Base-by-base conservation (phyloP, 192 early-diverging fungal genomes). In the Coemansia guatemalensis region DNA sequence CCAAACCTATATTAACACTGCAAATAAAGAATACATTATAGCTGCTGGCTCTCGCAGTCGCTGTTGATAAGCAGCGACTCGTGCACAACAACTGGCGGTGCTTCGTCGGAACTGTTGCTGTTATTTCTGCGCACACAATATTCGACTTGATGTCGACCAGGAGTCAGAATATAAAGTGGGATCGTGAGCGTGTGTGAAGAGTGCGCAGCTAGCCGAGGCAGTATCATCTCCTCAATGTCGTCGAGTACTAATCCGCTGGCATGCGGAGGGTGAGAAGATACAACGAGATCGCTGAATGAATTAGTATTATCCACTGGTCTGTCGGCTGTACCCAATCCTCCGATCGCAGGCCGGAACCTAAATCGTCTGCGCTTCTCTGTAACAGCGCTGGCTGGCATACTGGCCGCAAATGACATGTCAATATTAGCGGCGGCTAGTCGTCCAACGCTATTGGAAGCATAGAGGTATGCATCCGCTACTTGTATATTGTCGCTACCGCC, bases 181-280 rank as follows among this genome's bases (percentile, higher is more conserved):
- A 80, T 32, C 0, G 23, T 8, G 25, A 74, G 18, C 27, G 12
- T 23, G 24, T 53, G 48, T 2, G n/a, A 41, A 14, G 41, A 44
- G 14, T 60, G 52, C 12, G 72, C 56, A 21, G 54, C 48, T 7
- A 80, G 61, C n/a, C 12, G 22, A 12, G 72, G 71, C 51, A 80
- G 47, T 24, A 23, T 12, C 56, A 74, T 44, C n/a, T 48, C 48
- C 5, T 33, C 18, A 26, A 80, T 61, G 22, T 66, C 62, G 58
- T 80, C 78, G 30, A 80, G 67, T 23, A 71, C 65, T 26, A 73
- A 18, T 12, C 60, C 75, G 22, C 27, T 14, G 14, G 56, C 27
- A n/a, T 27, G 12, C 1, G 8, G 11, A 24, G 29, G 14, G 17
- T 33, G 63, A 47, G 41, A 24, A n/a, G 51, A 6, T 49, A 41